Evolutionary conservation across 331 rosid species (phyloP).

Genomic region (Malus hybrid): DNA sequence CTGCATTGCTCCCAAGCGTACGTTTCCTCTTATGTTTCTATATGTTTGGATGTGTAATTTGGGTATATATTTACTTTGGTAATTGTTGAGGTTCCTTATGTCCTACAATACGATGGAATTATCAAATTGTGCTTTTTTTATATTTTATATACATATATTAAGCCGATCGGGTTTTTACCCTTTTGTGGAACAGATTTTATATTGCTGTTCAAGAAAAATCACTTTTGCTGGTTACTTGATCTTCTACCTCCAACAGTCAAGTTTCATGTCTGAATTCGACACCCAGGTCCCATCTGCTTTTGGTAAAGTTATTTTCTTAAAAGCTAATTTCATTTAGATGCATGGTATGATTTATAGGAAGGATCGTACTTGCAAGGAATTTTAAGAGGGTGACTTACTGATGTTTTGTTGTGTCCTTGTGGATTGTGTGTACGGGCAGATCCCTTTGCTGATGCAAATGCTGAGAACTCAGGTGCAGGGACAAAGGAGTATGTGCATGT

Average conservation of each 20-base stretch:
- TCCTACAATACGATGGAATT: no score
- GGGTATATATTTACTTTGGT: no score
- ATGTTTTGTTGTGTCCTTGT: neutral
- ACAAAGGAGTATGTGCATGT: slow-evolving; percentile 42
- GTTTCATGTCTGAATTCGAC: slow-evolving; percentile 54
- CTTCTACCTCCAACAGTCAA: slow-evolving; percentile 26
- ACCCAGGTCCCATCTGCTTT: slow-evolving; percentile 38
- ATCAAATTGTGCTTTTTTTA: neutral
- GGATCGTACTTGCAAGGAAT: neutral
- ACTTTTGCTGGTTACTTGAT: slow-evolving; percentile 23
- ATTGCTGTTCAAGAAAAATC: neutral
- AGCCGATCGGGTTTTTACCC: neutral
- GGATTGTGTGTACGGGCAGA: slow-evolving; percentile 11
- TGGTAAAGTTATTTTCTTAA: slow-evolving; percentile 13
- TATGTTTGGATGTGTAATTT: no score
- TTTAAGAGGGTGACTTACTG: neutral
- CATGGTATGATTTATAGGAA: neutral
- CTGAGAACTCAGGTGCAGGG: slow-evolving; percentile 48
- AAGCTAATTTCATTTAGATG: no score
- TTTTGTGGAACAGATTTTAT: slow-evolving; percentile 7
- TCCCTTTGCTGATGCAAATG: slow-evolving; percentile 51
- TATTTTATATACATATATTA: neutral
- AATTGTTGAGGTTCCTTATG: no score
- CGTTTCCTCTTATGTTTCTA: no score
- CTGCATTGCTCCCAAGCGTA: no score